A percentile compares a stretch with the other conserved stretches of the same genome.
These are phyloP conservation scores for Lentinula lateritia DNA, from an alignment of 768 basidiomycete species.

Conservation along the genomic window DNA sequence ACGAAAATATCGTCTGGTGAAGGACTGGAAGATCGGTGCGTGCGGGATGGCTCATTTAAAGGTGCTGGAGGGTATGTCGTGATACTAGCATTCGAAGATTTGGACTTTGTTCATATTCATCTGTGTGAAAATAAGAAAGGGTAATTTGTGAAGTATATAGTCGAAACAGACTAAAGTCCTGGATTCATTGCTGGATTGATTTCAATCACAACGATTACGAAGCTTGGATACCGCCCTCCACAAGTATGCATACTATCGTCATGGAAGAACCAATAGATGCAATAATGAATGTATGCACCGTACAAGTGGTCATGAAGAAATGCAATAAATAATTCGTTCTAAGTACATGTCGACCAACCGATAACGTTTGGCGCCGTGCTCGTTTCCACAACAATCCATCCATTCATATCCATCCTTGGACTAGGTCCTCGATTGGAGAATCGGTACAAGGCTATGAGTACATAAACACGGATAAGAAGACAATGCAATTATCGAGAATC, in stretches of 20 bases:
- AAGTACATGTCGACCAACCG: not conserved
- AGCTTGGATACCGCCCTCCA: too few species aligned
- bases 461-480: not conserved
- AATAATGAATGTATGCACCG: not conserved
- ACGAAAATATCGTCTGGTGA: constrained; percentile 4
- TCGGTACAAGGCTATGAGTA: not conserved
- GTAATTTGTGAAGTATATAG: too few species aligned
- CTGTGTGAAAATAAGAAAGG: too few species aligned
- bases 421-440: not conserved
- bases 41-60: constrained; percentile 7
- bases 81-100: too few species aligned
- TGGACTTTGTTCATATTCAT: too few species aligned
- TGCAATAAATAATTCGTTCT: not conserved
- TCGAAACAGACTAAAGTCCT: too few species aligned
- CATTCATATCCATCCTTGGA: not conserved
- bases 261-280: not conserved
- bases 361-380: not conserved
- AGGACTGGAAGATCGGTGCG: constrained; percentile 6
- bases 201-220: too few species aligned
- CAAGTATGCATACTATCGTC: too few species aligned
- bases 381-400: not conserved
- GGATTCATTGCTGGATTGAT: too few species aligned
- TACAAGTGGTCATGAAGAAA: not conserved
- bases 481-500: not conserved
- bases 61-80: not conserved